These are phyloP conservation scores for Penicillium roqueforti DNA, from an alignment of 495 filamentous ascomycete genomes.

Conservation along the genomic window DNA sequence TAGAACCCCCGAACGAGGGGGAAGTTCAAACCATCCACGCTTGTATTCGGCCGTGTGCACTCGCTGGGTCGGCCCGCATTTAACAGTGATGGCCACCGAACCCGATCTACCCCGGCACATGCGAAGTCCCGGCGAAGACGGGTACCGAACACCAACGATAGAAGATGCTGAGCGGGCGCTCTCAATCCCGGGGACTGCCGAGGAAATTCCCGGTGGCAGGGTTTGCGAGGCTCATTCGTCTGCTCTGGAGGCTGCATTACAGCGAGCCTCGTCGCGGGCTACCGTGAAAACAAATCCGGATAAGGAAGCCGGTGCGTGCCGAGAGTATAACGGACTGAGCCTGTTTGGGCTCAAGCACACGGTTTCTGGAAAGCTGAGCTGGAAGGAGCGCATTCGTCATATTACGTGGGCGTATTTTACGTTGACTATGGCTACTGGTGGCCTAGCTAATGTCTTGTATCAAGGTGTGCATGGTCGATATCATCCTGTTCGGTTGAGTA, in stretches of 20 bases:
- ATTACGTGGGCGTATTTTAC: conserved; percentile 70
- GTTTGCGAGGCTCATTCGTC: conserved; percentile 33
- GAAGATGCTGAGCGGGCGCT: conserved; percentile 41
- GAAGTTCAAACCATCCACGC: not conserved
- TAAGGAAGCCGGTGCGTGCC: conserved; percentile 2
- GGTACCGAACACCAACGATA: conserved; percentile 48
- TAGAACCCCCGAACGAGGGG: not conserved
- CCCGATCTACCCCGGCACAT: conserved; percentile 35
- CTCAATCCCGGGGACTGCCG: conserved; percentile 6
- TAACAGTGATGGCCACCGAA: conserved; percentile 20
- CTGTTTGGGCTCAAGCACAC: conserved; percentile 1
- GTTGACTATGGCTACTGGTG: conserved; percentile 78
- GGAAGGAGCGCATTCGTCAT: conserved; percentile 48
- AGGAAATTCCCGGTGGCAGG: conserved; percentile 9
- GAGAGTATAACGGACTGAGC: conserved; percentile 12
- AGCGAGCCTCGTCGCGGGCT: conserved; percentile 20
- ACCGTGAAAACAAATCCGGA: conserved; percentile 7
- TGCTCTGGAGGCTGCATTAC: conserved; percentile 28
- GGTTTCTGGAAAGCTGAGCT: conserved; percentile 28
- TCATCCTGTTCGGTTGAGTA: not conserved
- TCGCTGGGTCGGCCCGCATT: not conserved
- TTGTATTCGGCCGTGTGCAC: not conserved
- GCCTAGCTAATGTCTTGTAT: conserved; percentile 74
- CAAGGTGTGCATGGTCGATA: conserved; percentile 42
- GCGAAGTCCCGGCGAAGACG: conserved; percentile 43